Percentiles rank a stretch among this genome's conserved stretches.
Evolutionary conservation across 2,329 filamentous ascomycete genomes (phyloP).

Genomic region (Aspergillus oerlinghausenensis): DNA sequence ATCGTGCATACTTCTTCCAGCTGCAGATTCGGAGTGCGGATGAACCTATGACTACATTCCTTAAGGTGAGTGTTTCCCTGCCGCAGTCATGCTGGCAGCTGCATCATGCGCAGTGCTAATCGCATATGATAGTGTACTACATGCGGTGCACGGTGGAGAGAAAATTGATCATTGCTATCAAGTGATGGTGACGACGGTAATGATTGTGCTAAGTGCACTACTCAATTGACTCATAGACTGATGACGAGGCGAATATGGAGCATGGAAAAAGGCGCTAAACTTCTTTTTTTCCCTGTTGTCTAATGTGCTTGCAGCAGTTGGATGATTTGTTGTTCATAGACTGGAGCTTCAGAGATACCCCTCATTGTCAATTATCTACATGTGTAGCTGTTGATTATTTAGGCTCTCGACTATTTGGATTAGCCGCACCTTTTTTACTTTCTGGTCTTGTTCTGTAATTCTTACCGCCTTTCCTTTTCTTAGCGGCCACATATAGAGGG

Average conservation of each 20-base stretch:
- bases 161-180: conserved; percentile 36
- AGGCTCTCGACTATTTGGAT: background rate
- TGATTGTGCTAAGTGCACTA: background rate
- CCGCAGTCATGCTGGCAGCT: background rate
- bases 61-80: conserved; percentile 57
- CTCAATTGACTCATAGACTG: background rate
- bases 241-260: conserved; percentile 1
- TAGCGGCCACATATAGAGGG: background rate
- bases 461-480: background rate
- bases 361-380: background rate
- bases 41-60: conserved; percentile 97
- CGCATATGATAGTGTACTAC: conserved; percentile 39
- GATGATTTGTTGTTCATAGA: background rate
- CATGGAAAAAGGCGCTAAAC: conserved; percentile 9
- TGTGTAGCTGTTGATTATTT: background rate
- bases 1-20: conserved; percentile 89
- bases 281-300: background rate
- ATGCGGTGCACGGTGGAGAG: conserved; percentile 46
- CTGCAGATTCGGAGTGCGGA: conserved; percentile 97
- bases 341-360: background rate
- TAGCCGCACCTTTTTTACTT: conserved; percentile 4
- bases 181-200: background rate
- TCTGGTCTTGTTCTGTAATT: conserved; percentile 5
- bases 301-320: background rate
- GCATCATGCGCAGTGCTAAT: conserved; percentile 10